These are phyloP conservation scores for Eucalyptus erythrocorys DNA, from an alignment of 345 rosid genomes.

Conservation along the genomic window DNA sequence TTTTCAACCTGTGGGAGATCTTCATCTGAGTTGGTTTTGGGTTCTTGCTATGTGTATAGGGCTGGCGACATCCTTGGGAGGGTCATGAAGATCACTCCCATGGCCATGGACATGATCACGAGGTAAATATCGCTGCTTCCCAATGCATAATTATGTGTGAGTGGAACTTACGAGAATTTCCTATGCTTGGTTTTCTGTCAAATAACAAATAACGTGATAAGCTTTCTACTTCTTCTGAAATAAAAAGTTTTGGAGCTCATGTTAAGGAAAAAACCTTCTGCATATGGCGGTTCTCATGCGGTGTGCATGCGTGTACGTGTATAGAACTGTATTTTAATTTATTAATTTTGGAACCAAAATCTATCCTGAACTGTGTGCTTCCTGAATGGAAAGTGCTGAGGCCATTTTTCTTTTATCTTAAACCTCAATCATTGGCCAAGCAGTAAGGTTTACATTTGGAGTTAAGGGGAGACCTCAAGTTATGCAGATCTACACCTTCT, in stretches of 20 bases:
- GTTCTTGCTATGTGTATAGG: slow-evolving; percentile 17
- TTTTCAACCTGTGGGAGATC: neutral
- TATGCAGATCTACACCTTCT: neutral
- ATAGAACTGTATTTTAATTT: neutral
- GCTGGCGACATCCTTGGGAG: slow-evolving; percentile 99
- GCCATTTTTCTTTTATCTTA: neutral
- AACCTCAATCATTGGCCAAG: neutral
- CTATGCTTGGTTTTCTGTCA: neutral
- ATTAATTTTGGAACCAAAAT: neutral
- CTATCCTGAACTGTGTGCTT: neutral
- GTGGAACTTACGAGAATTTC: neutral
- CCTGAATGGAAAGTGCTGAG: neutral
- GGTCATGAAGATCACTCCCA: slow-evolving; percentile 71
- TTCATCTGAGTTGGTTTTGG: neutral
- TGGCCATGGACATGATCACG: slow-evolving; percentile 54
- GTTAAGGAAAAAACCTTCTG: neutral
- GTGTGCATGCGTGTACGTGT: neutral
- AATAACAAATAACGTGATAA: neutral
- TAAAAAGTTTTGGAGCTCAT: neutral
- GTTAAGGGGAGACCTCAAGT: neutral
- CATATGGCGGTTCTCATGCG: neutral
- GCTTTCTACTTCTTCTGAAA: neutral
- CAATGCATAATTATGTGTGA: neutral
- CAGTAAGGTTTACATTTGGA: neutral
- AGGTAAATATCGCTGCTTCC: slow-evolving; percentile 20